A percentile compares a stretch with the other conserved stretches of the same genome.
These are phyloP conservation scores for Suillus variegatus DNA, from an alignment of 768 basidiomycete genomes.

Conservation along the genomic window DNA sequence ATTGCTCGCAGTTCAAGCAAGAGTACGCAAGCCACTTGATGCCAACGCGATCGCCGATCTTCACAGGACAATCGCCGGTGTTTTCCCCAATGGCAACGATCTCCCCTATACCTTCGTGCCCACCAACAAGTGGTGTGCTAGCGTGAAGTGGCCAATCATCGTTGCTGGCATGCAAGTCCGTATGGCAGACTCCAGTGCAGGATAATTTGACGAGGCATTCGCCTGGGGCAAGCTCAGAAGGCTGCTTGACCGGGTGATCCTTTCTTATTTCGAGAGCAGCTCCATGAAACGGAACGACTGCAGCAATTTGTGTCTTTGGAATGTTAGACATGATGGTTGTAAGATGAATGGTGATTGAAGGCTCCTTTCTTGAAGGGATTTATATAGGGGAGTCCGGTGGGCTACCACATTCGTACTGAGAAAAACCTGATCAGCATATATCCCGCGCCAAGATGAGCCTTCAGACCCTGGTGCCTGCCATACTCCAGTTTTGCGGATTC, in stretches of 20 bases:
- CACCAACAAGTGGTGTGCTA: conserved; percentile 69
- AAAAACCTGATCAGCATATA: too few relatives aligned
- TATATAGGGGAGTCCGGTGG: too few relatives aligned
- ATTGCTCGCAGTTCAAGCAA: conserved; percentile 76
- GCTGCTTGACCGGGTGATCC: conserved; percentile 58
- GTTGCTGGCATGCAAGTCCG: conserved; percentile 73
- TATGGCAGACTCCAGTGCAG: conserved; percentile 86
- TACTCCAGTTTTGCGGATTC: too few relatives aligned
- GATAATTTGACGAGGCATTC: conserved; percentile 78
- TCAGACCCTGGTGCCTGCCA: too few relatives aligned
- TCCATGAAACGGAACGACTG: conserved; percentile 35
- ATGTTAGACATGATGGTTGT: conserved; percentile 25
- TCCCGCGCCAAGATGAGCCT: too few relatives aligned
- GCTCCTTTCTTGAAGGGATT: too few relatives aligned
- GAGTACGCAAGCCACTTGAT: conserved; percentile 81
- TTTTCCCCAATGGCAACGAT: conserved; percentile 78
- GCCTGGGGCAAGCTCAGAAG: conserved; percentile 58
- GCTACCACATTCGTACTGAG: too few relatives aligned
- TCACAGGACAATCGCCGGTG: conserved; percentile 59
- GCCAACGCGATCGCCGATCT: conserved; percentile 79
- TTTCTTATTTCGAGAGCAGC: conserved; percentile 33
- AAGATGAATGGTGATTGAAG: neutral
- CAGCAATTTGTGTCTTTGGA: conserved; percentile 45
- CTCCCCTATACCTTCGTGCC: conserved; percentile 83
- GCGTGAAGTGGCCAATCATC: conserved; percentile 83